Evolutionary conservation across 345 rosid genomes (phyloP), one percentile per base, ranked within the genome.

Genomic region (Sonneratia alba): DNA sequence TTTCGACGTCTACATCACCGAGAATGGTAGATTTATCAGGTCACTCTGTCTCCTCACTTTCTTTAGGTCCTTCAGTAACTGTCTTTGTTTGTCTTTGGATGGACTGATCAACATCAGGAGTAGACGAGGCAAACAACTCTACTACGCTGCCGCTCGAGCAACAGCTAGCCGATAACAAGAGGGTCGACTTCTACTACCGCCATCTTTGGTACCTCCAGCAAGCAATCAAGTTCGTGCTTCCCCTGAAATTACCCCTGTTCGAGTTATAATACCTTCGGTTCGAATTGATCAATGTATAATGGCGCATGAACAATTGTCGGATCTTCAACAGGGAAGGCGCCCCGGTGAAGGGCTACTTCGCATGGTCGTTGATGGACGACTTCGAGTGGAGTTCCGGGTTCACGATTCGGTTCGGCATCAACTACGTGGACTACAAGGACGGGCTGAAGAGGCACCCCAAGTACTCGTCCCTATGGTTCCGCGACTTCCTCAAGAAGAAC

Each of bases 301-400:
- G 45, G 45, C 10, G 6, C 45, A 3, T 67, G 49, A 37, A 8
- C 32, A 45, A 19, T 38, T 18, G 36, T 15, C 59, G 7, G 7
- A 24, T 53, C 68, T 6, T 38, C 12, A 59, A 73, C 79, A 85
- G 83, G 34, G 22, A 72, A 64, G 66, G 66, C 4, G 84, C 75
- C 42, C 79, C 36, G 24, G 68, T 84, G 65, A 82, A 82, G 66
- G 89, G 89, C n/a, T 83, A 82, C 73, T 83, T 75, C 55, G 81
- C 82, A 36, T 85, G 89, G 91, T 79, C 91, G 10, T 78, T 87
- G 80, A 68, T 85, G 78, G 89, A 87, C 79, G 79, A 85, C 74
- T 85, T 82, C 34, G 89, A 87, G 69, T 85, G 89, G 87, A 37
- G 10, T 15, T 48, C 4, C 62, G 89, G 89, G 10, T 87, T 79